Conservation (phyloP, 1,139 yeast species). For the Taphrina sp. region DNA sequence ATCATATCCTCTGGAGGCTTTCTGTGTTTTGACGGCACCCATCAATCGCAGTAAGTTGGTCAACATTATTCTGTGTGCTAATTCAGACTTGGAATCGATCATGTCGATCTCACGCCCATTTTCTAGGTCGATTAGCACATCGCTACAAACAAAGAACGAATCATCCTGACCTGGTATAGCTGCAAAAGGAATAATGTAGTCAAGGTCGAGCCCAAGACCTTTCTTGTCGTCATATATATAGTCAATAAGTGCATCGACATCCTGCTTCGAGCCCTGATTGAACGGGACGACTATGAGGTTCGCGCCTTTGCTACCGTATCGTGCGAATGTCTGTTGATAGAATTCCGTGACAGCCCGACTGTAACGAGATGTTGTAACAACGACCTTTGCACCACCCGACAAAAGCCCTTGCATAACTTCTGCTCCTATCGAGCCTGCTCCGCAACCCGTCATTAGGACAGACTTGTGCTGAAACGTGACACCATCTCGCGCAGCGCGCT, state of each 20-base stretch:
- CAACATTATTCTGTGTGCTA: slow-evolving; percentile 97
- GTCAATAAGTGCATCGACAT: slow-evolving; percentile 78
- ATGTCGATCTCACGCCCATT: slow-evolving; percentile 92
- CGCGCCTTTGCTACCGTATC: slow-evolving; percentile 89
- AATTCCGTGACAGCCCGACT: slow-evolving; percentile 92
- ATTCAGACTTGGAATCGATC: slow-evolving; percentile 91
- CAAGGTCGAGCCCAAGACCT: slow-evolving; percentile 97
- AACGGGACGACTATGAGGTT: slow-evolving; percentile 93
- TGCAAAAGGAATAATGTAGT: slow-evolving; percentile 93
- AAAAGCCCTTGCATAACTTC: slow-evolving; percentile 91
- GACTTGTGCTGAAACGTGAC: slow-evolving; percentile 82
- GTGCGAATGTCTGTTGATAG: slow-evolving; percentile 89
- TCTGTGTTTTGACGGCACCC: slow-evolving; percentile 84
- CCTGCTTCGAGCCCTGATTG: slow-evolving; percentile 86
- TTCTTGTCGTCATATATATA: slow-evolving; percentile 87
- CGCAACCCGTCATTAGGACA: slow-evolving; percentile 95
- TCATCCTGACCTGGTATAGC: slow-evolving; percentile 79
- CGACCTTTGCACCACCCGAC: slow-evolving; percentile 96
- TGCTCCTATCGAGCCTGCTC: slow-evolving; percentile 98
- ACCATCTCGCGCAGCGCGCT: slow-evolving; percentile 88
- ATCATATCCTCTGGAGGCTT: slow-evolving; percentile 68
- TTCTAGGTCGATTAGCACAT: slow-evolving; percentile 50
- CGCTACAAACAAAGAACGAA: too few relatives aligned
- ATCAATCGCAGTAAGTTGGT: slow-evolving; percentile 88
- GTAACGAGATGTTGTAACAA: slow-evolving; percentile 94